Evolutionary conservation across 2,329 filamentous ascomycete species (phyloP), one percentile per base, ranked within the genome.

Genomic region (Mariannaea sp.): DNA sequence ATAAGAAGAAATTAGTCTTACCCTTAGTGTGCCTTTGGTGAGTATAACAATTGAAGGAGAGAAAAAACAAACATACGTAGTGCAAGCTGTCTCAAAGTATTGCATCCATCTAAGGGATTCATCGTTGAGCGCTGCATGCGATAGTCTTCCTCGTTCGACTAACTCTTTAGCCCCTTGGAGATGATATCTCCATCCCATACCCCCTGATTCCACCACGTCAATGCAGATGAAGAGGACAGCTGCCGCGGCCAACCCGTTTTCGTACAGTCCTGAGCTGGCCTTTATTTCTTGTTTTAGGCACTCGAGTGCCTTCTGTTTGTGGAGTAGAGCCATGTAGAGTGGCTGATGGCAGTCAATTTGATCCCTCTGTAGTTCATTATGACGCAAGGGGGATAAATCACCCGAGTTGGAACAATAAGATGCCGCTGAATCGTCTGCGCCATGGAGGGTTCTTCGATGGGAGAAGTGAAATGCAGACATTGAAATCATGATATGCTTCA

Each of bases 31-130:
- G n/a, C n/a, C n/a, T n/a, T n/a, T n/a, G n/a, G n/a, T n/a, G n/a
- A n/a, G n/a, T n/a, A n/a, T n/a, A n/a, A n/a, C n/a, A n/a, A n/a
- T n/a, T n/a, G n/a, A n/a, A n/a, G n/a, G n/a, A n/a, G n/a, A n/a
- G 10, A 7, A 8, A 2, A 3, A 7, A 3, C 20, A 3, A 4
- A 2, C 40, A 36, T 22, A 56, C 54, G 54, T 56, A 17, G 54
- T 56, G n/a, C 54, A 56, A 1, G 54, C 54, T 9, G 54, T 56
- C 8, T 53, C 45, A 20, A 56, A 56, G n/a, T 56, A 56, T 7
- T 27, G 39, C 3, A 56, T 33, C 44, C 49, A 53, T 17, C 14
- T n/a, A 1, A 14, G 24, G 2, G 49, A 53, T 3, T 49, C 29
- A 14, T 16, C 13, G 16, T 27, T 27, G 3, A 44, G 20, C n/a